Base-by-base conservation (phyloP, 2,329 filamentous ascomycete genomes). In the Aspergillus arachidicola region DNA sequence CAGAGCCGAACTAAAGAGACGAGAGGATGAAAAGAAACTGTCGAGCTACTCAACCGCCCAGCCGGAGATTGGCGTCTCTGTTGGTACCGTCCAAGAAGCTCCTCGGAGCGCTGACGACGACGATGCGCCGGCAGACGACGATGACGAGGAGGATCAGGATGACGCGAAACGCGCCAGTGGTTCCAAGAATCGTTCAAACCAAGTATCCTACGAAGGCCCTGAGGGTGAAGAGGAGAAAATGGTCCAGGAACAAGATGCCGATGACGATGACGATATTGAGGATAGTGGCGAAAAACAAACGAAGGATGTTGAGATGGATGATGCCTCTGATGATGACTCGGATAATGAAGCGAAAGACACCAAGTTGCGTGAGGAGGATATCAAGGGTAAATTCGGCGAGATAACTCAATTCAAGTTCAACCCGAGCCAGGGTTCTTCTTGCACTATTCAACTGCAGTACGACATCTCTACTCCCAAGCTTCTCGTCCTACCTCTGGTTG, bases 161-260 rank as follows among this genome's bases (percentile, higher is more conserved):
- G 92, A 86, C 63, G 86, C 86, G 60, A 85, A 84, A 64, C 82
- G 86, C 59, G 82, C 82, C 87, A 57, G 94, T 88, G 72, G 76
- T 50, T 69, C 65, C 28, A 87, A 88, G 53, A 95, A 96, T 75
- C 89, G 91, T 46, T 83, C 86, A 58, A 91, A 97, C 78, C 91
- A 90, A 34, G 89, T 94, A 2, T 95, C 93, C 16, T 98, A 97
- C 70, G 94, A 93, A 45, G 92, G 90, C 38, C 96, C 96, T 54
- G 95, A 98, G 73, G 94, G 97, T 6, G 94, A 94, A 4, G 95
- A 98, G 73, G 87, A 96, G 72, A 88, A 92, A 68, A 89, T 86
- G 41, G 88, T 96, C 60, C 89, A 90, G 70, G 82, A 83, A 58
- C 84, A 86, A 62, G 85, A 90, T 72, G 83, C 84, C 2, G 79